A percentile compares a stretch with the other conserved stretches of the same genome.
Conservation (phyloP, 306 rosid genomes). For the Vigna unguiculata region DNA sequence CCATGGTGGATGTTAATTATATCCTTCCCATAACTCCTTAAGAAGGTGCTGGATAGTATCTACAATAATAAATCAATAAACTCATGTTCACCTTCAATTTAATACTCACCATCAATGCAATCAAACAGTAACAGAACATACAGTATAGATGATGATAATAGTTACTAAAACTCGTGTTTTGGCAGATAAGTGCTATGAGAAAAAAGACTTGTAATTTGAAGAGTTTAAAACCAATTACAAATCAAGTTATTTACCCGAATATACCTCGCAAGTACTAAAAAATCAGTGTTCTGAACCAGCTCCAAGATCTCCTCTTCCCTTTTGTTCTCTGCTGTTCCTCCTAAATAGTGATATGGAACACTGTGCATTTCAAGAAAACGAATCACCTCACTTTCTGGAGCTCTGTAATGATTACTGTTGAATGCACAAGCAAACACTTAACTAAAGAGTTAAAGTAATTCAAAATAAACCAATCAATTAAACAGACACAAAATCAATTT, state of each 20-base stretch:
- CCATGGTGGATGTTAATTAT: slow-evolving; percentile 88
- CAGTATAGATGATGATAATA: neutral
- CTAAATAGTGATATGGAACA: slow-evolving; percentile 67
- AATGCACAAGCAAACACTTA: neutral
- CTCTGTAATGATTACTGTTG: slow-evolving; percentile 73
- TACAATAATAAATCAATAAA: slow-evolving; percentile 41
- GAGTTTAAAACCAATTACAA: slow-evolving; percentile 13
- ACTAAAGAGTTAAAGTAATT: slow-evolving; percentile 15
- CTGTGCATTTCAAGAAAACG: slow-evolving; percentile 75
- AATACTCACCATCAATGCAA: neutral
- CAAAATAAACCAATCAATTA: neutral
- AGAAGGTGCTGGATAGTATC: slow-evolving; percentile 70
- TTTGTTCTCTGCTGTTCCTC: slow-evolving; percentile 57
- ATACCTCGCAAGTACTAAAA: slow-evolving; percentile 87
- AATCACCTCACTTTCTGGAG: slow-evolving; percentile 70
- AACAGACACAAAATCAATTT: slow-evolving; percentile 3
- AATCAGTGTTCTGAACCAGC: slow-evolving; percentile 76
- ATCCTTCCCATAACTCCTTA: slow-evolving; percentile 74
- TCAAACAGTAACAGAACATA: neutral
- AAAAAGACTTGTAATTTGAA: neutral
- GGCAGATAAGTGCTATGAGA: neutral
- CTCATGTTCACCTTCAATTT: neutral
- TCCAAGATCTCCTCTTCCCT: slow-evolving; percentile 73
- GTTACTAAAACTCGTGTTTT: neutral
- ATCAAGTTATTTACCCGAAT: slow-evolving; percentile 64